These are phyloP conservation scores for Cyberlindnera euphorbiae DNA, from an alignment of 805 yeast genomes.

Conservation along the genomic window DNA sequence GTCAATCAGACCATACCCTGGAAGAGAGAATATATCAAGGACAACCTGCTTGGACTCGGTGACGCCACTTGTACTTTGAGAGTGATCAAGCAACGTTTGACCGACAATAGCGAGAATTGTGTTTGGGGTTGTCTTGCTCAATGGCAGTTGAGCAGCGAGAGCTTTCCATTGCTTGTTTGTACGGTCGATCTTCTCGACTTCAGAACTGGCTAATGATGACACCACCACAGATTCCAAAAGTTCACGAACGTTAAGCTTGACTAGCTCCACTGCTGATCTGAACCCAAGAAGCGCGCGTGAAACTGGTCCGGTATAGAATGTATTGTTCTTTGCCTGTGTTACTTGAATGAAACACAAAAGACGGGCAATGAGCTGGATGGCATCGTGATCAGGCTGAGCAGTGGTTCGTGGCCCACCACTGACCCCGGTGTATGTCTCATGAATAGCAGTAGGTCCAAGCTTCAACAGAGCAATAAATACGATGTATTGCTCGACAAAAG, in stretches of 20 bases:
- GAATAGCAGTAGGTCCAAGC: constrained; percentile 35
- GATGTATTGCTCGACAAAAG: constrained; percentile 37
- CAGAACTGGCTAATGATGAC: constrained; percentile 51
- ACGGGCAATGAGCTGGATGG: constrained; percentile 42
- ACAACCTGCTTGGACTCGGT: constrained; percentile 1
- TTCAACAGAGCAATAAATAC: constrained; percentile 44
- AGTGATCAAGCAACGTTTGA: constrained; percentile 33
- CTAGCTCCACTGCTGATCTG: constrained; percentile 55
- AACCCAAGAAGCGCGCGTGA: constrained; percentile 62
- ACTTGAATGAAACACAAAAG: constrained; percentile 42
- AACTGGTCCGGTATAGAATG: constrained; percentile 57
- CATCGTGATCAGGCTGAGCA: constrained; percentile 26
- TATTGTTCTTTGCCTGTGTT: constrained; percentile 36
- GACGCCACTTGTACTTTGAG: not conserved
- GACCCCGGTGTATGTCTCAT: constrained; percentile 32
- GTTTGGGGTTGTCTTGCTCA: constrained; percentile 49
- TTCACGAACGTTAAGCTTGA: constrained; percentile 47
- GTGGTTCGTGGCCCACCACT: constrained; percentile 35
- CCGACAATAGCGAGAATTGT: constrained; percentile 59
- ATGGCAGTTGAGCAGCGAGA: constrained; percentile 57
- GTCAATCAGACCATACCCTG: constrained; percentile 1
- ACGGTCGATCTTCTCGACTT: constrained; percentile 48
- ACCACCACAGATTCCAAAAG: constrained; percentile 48
- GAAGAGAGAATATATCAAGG: constrained; percentile 3
- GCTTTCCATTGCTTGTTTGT: constrained; percentile 53